Conservation (phyloP, 208 protist genomes). For the Jaenimonas drosophilae region DNA sequence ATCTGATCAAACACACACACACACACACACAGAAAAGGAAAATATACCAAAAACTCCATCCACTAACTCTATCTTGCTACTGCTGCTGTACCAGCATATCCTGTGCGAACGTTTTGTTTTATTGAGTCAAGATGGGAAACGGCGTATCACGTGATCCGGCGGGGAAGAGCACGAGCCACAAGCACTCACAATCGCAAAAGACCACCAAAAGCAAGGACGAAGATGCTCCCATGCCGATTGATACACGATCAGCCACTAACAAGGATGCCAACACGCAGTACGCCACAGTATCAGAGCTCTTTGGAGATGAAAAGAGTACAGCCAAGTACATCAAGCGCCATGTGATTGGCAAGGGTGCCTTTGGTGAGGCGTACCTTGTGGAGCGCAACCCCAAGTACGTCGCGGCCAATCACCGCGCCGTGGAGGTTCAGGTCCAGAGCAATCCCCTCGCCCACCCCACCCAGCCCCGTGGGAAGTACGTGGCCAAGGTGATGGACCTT, state of each 20-base stretch:
- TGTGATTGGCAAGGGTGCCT: conserved; percentile 84
- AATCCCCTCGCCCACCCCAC: conserved; percentile 25
- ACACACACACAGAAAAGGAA: too few species aligned
- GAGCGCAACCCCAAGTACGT: conserved; percentile 48
- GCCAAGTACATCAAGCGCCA: conserved; percentile 57
- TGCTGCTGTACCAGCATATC: too few species aligned
- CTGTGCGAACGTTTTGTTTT: too few species aligned
- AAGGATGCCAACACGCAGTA: neutral
- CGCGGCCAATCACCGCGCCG: conserved; percentile 6
- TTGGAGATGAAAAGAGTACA: conserved; percentile 10
- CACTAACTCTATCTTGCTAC: too few species aligned
- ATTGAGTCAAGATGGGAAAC: too few species aligned
- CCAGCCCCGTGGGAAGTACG: conserved; percentile 28
- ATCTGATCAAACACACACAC: too few species aligned
- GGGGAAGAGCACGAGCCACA: too few species aligned
- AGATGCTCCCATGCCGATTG: conserved; percentile 18
- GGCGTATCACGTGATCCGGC: too few species aligned
- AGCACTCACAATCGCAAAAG: too few species aligned
- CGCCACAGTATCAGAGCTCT: conserved; percentile 9
- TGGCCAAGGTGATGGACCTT: conserved; percentile 83
- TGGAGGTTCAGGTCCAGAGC: conserved; percentile 18
- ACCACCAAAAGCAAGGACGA: too few species aligned
- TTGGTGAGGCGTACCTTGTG: conserved; percentile 83
- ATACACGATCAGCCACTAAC: too few species aligned
- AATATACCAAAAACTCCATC: too few species aligned